Evolutionary conservation across 2,329 filamentous ascomycete genomes (phyloP), one percentile per base, ranked within the genome.

Genomic region (Fusarium sulawesiense): DNA sequence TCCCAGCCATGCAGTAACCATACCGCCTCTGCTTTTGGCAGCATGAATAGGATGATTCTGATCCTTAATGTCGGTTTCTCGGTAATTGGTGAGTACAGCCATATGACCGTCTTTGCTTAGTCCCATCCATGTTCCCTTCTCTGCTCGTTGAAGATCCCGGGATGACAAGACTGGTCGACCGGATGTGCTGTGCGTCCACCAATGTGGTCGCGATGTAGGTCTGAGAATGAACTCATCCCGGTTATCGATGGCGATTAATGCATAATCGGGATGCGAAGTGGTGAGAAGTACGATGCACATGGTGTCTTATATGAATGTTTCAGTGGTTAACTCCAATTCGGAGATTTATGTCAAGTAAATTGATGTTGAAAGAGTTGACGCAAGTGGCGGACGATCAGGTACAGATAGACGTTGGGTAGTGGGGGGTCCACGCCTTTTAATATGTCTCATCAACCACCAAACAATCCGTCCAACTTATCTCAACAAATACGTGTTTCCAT

Each of bases 221-320:
- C 89, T 84, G 16, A 90, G 83, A 68, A 91, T 87, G 80, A 87
- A 91, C 77, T 91, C 92, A 82, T 95, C 92, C 73, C 92, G 88
- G 78, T 95, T 95, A 81, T 94, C 89, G 76, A 94, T 83, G 64
- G 93, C 81, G 73, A 95, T 91, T 64, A 94, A 84, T 27, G 91
- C 86, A 80, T 94, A 94, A 71, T 87, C 83, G 12, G 92, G 92
- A 76, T 94, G 92, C 47, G 90, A 86, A 20, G 92, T 94, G 27
- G 92, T 93, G 62, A 93, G 83, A 47, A 94, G 83, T 50, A 89
- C 90, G 80, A 94, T 94, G 78, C 92, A 94, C 92, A 94, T 94
- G 27, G 21, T 68, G 53, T 51, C 16, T 20, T 56, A 32, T 50
- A n/a, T n/a, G n/a, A n/a, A n/a, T n/a, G n/a, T n/a, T n/a, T n/a